These are phyloP conservation scores for Nicotiana rustica DNA, from an alignment of 305 asterid species.

Conservation along the genomic window DNA sequence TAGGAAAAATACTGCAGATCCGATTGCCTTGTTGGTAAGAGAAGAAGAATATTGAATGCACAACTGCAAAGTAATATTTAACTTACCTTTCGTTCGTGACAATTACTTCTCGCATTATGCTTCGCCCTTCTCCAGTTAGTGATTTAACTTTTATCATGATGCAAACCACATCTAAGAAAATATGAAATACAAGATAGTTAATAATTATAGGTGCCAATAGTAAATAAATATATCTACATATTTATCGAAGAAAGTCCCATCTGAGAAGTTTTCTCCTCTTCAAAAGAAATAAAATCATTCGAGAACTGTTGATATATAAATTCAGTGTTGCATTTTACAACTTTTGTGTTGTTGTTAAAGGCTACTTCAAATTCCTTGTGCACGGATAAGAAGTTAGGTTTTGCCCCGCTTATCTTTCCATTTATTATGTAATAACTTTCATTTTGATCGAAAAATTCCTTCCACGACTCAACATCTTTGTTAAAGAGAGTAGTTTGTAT, in stretches of 20 bases:
- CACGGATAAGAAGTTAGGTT: too few species aligned
- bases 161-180: not conserved
- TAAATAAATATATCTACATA: too few species aligned
- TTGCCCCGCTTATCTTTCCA: not conserved
- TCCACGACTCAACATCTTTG: not conserved
- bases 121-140: not conserved
- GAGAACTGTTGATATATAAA: not conserved
- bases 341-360: too few species aligned
- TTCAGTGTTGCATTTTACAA: too few species aligned
- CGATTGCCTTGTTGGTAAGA: slow-evolving; percentile 3
- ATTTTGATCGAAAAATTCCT: too few species aligned
- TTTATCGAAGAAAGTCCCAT: not conserved
- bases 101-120: not conserved
- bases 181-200: too few species aligned
- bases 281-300: not conserved
- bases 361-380: not conserved
- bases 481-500: too few species aligned
- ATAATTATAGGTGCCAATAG: not conserved
- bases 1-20: slow-evolving; percentile 38
- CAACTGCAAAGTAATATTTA: not conserved
- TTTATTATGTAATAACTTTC: too few species aligned
- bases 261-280: not conserved
- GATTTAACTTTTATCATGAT: too few species aligned
- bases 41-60: slow-evolving; percentile 46
- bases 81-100: not conserved